Percentiles rank a stretch among this genome's conserved stretches.
Conservation (phyloP, 2,329 filamentous ascomycete species). For the Botrytis elliptica region DNA sequence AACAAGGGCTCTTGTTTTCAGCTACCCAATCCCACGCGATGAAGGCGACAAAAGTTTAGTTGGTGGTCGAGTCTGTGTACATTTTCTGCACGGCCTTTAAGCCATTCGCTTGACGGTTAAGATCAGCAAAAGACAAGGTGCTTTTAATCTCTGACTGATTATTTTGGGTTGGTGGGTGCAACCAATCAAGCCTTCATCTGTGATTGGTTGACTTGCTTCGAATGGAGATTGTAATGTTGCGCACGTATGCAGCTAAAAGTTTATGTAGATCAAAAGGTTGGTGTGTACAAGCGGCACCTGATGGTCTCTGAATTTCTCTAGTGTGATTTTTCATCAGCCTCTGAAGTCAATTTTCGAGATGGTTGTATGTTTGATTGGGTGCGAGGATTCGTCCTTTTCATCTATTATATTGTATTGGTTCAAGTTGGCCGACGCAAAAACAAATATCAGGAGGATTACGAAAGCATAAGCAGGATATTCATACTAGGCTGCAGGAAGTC, state of each 20-base stretch:
- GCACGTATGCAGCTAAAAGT: slow-evolving; percentile 22
- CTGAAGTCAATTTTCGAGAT: neutral
- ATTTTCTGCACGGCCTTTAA: slow-evolving; percentile 25
- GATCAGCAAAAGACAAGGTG: slow-evolving; percentile 20
- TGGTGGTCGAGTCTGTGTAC: slow-evolving; percentile 10
- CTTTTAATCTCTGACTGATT: slow-evolving; percentile 21
- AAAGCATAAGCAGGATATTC: slow-evolving; percentile 12
- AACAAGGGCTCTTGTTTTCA: slow-evolving; percentile 28
- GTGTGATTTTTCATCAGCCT: slow-evolving; percentile 12
- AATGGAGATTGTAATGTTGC: slow-evolving; percentile 19
- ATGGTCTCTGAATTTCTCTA: slow-evolving; percentile 9
- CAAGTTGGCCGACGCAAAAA: slow-evolving; percentile 13
- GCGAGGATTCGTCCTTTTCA: neutral
- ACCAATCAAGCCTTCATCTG: neutral
- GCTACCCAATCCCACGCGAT: slow-evolving; percentile 36
- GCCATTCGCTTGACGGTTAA: slow-evolving; percentile 30
- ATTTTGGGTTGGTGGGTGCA: slow-evolving; percentile 9
- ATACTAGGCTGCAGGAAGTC: slow-evolving; percentile 19
- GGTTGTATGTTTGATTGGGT: neutral
- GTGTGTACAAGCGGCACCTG: slow-evolving; percentile 23
- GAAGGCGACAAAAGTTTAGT: slow-evolving; percentile 14
- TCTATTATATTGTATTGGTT: slow-evolving; percentile 5
- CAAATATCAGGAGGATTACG: neutral
- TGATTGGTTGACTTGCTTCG: slow-evolving; percentile 8
- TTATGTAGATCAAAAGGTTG: slow-evolving; percentile 19